Evolutionary conservation across 1,139 yeast species (phyloP), one percentile per base, ranked within the genome.

Genomic region (Taphrina confusa): DNA sequence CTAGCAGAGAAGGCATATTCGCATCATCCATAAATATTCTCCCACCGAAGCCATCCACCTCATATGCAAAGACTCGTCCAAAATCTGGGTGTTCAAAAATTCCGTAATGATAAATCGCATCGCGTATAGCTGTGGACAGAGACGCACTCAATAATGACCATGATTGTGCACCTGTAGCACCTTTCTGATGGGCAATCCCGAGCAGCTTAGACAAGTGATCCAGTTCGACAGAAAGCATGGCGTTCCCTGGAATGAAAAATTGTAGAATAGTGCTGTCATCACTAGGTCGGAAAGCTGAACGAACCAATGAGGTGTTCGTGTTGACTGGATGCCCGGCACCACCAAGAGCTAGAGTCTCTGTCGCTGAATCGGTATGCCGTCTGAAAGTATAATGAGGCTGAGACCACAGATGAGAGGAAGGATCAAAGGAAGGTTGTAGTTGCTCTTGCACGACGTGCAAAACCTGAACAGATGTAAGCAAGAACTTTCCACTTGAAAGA

Each of bases 231-330:
- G 84, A 72, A 76, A 87, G 75, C 66, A 86, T 91, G 1, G 91
- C 89, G 69, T 89, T 89, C 1, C 91, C 96, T 0, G 96, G 96
- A 42, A 90, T 80, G 69, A 88, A 86, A 65, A 84, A 83, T 71
- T 88, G 96, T 60, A 80, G 80, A 22, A 85, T 82, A 37, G 92
- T 83, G 1, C 96, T 90, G 72, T 89, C 96, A 70, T 89, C 96
- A 31, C 94, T 85, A 3, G 96, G 96, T 66, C 96, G 75, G 70
- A 89, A 89, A 0, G 95, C 94, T n/a, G 94, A 85, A 60, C 95
- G 76, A 6, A 89, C 76, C 63, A 89, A 75, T 0, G 94, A 90
- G 0, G 90, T 84, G 45, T 80, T 82, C 58, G 69, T 79, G 65
- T 83, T 84, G 1, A 87, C 92, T 0, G 96, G 96, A 68, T 88